A percentile compares a stretch with the other conserved stretches of the same genome.
Evolutionary conservation across 2,329 filamentous ascomycete species (phyloP).

Genomic region (Didymella pinodella): DNA sequence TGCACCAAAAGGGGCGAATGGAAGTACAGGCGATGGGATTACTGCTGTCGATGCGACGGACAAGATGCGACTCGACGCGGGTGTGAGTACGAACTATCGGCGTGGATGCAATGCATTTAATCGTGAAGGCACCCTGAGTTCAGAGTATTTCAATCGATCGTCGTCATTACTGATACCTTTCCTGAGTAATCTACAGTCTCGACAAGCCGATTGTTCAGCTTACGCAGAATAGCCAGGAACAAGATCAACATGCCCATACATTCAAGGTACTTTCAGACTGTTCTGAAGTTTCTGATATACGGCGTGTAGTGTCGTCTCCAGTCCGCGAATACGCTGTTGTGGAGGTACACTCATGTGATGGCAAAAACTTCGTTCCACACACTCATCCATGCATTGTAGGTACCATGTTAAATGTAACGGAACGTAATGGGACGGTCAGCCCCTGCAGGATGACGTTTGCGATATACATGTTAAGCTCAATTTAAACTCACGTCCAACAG

Average conservation of each 20-base stretch:
- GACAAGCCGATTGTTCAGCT: neutral
- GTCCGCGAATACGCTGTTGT: neutral
- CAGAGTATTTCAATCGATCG: conserved; percentile 6
- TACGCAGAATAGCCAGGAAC: neutral
- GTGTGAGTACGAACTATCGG: neutral
- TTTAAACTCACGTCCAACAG: no score
- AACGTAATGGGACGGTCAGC: no score
- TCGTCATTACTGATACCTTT: conserved; percentile 4
- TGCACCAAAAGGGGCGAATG: neutral
- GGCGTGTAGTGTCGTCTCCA: neutral
- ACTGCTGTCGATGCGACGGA: neutral
- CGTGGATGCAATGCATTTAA: neutral
- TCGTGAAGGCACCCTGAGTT: neutral
- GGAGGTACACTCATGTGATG: no score
- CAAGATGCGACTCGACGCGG: neutral
- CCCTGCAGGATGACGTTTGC: no score
- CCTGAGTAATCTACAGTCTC: neutral
- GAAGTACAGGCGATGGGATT: neutral
- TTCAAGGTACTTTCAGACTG: neutral
- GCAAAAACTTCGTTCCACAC: no score
- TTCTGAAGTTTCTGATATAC: neutral
- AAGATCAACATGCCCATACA: neutral
- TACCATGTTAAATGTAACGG: no score
- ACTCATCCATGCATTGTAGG: no score
- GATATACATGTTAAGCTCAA: no score